A percentile compares a stretch with the other conserved stretches of the same genome.
These are phyloP conservation scores for Candida orba DNA, from an alignment of 805 yeast species.

Conservation along the genomic window DNA sequence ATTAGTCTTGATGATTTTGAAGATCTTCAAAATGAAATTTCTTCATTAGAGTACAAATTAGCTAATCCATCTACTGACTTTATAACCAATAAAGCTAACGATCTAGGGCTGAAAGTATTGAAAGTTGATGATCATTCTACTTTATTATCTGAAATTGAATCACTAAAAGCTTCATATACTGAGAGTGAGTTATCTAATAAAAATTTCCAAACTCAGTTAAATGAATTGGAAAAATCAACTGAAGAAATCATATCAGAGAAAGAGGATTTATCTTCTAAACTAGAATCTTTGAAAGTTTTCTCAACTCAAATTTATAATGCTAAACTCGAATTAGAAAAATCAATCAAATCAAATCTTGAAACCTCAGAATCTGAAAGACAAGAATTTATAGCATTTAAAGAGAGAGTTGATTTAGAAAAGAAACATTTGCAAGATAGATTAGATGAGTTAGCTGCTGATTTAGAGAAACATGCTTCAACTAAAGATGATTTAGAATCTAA, in stretches of 20 bases:
- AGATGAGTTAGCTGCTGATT: not conserved
- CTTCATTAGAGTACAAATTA: constrained; percentile 7
- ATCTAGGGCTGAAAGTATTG: constrained; percentile 12
- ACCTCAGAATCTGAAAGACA: not conserved
- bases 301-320: constrained; percentile 1
- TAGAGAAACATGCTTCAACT: not conserved
- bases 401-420: constrained; percentile 1
- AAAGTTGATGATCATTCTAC: constrained; percentile 6
- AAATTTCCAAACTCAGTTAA: not conserved
- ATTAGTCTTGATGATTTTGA: constrained; percentile 13
- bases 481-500: constrained; percentile 2
- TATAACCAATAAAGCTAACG: constrained; percentile 10
- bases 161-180: not conserved
- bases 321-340: constrained; percentile 1
- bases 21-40: constrained; percentile 3
- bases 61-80: constrained; percentile 14
- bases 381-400: not conserved
- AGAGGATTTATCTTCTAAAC: not conserved
- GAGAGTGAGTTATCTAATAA: constrained; percentile 1
- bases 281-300: not conserved
- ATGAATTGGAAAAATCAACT: not conserved
- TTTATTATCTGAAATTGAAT: constrained; percentile 6
- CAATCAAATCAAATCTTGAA: not conserved
- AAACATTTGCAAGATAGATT: not conserved
- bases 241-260: not conserved